Base-by-base conservation (phyloP, 2,329 filamentous ascomycete genomes). In the Bipolaris cookei region DNA sequence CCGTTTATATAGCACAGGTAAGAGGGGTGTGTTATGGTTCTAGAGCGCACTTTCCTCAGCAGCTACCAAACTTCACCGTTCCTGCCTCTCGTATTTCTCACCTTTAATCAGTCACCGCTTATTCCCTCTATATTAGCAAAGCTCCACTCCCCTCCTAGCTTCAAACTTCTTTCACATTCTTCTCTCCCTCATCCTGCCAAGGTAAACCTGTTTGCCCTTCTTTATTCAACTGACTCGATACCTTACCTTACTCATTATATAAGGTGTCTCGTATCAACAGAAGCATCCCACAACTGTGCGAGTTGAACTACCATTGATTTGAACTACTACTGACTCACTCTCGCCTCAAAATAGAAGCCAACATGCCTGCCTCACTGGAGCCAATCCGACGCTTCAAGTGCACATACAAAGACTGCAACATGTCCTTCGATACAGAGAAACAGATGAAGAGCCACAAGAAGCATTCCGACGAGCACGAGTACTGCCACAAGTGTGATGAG, bases 381-480 rank as follows among this genome's bases (percentile, higher is more conserved):
- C 60, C 67, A 16, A 61, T 66, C 42, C 63, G 54, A 32, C 49
- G 51, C 5, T 45, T 76, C 58, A 69, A 67, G 28, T 85, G 83
- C 71, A 80, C 78, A 6, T 83, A 78, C 56, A 47, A 70, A 2
- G 67, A 76, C 47, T 87, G 85, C 74, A 59, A 66, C 20, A 68
- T 73, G 37, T 71, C 65, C 16, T 87, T 87, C 68, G 61, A 73
- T 7, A 79, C 75, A 0, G 67, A 73, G 10, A 74, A 77, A 41
- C 76, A 77, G 2, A 82, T 86, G 79, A 79, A 75, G 47, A 68
- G 67, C 2, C 85, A 87, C 75, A 86, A 86, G 67, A 74, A 71
- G 16, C 54, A 74, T 20, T 72, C 76, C 2, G 69, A 76, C 1
- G 70, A 77, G 8, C 81, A 82, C 55, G 73, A 79, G 59, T 82